These are phyloP conservation scores for Umbilicaria muhlenbergii DNA, from an alignment of 495 filamentous ascomycete species.

Conservation along the genomic window DNA sequence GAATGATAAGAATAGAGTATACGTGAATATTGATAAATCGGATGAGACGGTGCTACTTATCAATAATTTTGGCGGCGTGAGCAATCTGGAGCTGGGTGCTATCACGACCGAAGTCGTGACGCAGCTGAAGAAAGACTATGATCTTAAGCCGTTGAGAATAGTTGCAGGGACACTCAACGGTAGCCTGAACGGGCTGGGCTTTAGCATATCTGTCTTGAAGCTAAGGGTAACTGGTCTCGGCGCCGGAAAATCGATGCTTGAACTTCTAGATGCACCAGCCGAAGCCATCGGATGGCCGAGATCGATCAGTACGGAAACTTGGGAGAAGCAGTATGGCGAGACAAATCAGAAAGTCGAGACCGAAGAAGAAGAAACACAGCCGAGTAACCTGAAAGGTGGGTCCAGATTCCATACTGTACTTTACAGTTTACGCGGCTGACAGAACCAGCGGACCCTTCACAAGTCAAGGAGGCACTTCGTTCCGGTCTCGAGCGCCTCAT, in stretches of 20 bases:
- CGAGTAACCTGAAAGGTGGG: slow-evolving; percentile 55
- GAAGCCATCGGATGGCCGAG: slow-evolving; percentile 79
- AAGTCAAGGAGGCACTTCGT: slow-evolving; percentile 43
- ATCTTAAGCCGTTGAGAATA: slow-evolving; percentile 54
- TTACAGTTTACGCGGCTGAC: background rate
- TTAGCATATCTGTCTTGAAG: slow-evolving; percentile 76
- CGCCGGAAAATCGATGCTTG: slow-evolving; percentile 59
- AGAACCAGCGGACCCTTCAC: slow-evolving; percentile 37
- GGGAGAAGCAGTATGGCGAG: slow-evolving; percentile 28
- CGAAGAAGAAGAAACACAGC: slow-evolving; percentile 30
- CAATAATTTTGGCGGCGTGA: slow-evolving; percentile 92
- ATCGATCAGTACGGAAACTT: slow-evolving; percentile 42
- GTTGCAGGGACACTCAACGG: slow-evolving; percentile 54
- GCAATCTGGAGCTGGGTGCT: slow-evolving; percentile 73
- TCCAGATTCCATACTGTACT: slow-evolving; percentile 1
- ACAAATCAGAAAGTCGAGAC: slow-evolving; percentile 37
- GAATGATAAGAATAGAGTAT: slow-evolving; percentile 67
- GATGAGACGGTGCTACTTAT: slow-evolving; percentile 63
- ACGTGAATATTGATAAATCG: slow-evolving; percentile 45
- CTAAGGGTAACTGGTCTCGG: slow-evolving; percentile 68
- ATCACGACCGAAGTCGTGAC: slow-evolving; percentile 76
- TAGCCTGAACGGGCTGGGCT: slow-evolving; percentile 82
- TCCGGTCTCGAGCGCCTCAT: slow-evolving; percentile 59
- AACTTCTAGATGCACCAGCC: slow-evolving; percentile 71
- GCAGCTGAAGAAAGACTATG: slow-evolving; percentile 54